Evolutionary conservation across 2,329 filamentous ascomycete genomes (phyloP).

Genomic region (Curvularia eragrostidis): DNA sequence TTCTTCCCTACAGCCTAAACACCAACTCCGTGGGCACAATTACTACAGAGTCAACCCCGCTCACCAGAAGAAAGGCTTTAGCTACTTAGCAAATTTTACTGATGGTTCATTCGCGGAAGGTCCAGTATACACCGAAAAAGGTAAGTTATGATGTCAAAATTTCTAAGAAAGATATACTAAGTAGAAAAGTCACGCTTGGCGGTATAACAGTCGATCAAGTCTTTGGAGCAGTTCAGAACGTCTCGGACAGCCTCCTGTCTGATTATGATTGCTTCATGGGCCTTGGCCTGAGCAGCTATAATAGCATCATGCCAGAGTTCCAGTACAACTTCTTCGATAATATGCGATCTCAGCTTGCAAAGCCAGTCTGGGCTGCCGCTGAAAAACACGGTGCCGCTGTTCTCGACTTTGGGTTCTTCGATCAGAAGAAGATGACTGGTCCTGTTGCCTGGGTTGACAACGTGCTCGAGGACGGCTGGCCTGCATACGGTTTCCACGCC

Average conservation of each 20-base stretch:
- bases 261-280: background rate
- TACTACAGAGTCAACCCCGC: background rate
- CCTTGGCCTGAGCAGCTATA: background rate
- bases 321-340: constrained; percentile 1
- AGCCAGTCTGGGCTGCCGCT: background rate
- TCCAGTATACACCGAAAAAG: background rate
- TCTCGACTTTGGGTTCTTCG: constrained; percentile 3
- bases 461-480: background rate
- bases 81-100: background rate
- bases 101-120: background rate
- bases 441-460: background rate
- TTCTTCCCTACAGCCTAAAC: background rate
- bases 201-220: background rate
- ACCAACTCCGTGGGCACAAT: background rate
- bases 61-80: background rate
- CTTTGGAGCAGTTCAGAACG: background rate
- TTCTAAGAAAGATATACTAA: background rate
- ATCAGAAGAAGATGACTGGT: background rate
- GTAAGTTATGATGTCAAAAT: background rate
- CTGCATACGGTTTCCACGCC: background rate
- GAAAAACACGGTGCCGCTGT: background rate
- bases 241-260: background rate
- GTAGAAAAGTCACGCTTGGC: background rate
- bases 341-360: background rate
- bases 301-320: background rate